A percentile compares a stretch with the other conserved stretches of the same genome.
phyloP scores from a whole-genome alignment of 2,329 filamentous ascomycete genomes.

The Penicillium sp. region DNA sequence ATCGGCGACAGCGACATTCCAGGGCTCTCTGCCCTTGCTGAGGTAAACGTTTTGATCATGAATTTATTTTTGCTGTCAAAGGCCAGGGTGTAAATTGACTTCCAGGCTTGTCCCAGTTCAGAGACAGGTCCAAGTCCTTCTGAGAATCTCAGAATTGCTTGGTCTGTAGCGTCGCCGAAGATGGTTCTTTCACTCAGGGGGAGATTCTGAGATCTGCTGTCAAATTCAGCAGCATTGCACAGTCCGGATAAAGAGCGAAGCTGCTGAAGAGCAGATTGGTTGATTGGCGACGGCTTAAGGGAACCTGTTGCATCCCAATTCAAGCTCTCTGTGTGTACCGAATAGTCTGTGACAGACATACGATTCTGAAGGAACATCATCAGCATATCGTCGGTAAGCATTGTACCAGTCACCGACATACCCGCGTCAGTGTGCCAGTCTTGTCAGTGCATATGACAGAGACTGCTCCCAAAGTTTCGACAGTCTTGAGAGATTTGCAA shows the following conservation, averaged over 20 bases:
- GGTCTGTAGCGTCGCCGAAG: conserved; percentile 76
- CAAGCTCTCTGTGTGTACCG: conserved; percentile 59
- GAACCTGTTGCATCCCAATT: conserved; percentile 57
- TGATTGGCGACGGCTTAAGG: conserved; percentile 36
- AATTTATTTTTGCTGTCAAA: conserved; percentile 87
- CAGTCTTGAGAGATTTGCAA: conserved; percentile 59
- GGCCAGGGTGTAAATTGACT: conserved; percentile 67
- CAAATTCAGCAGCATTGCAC: conserved; percentile 77
- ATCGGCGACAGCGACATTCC: neutral
- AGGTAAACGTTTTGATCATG: conserved; percentile 68
- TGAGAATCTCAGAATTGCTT: conserved; percentile 72
- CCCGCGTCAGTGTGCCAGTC: conserved; percentile 58
- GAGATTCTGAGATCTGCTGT: conserved; percentile 63
- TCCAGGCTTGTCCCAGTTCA: conserved; percentile 65
- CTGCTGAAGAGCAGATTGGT: conserved; percentile 56
- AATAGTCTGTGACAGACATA: conserved; percentile 73
- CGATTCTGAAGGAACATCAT: conserved; percentile 56
- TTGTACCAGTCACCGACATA: neutral
- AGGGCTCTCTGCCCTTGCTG: conserved; percentile 20
- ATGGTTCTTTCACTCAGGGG: conserved; percentile 66
- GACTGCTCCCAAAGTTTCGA: conserved; percentile 63
- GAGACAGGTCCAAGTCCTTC: conserved; percentile 65
- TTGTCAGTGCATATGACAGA: conserved; percentile 60
- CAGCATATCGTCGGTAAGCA: neutral
- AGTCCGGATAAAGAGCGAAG: conserved; percentile 65